Conservation (phyloP, 352 stramenopile genomes). For the Pythium biforme region DNA sequence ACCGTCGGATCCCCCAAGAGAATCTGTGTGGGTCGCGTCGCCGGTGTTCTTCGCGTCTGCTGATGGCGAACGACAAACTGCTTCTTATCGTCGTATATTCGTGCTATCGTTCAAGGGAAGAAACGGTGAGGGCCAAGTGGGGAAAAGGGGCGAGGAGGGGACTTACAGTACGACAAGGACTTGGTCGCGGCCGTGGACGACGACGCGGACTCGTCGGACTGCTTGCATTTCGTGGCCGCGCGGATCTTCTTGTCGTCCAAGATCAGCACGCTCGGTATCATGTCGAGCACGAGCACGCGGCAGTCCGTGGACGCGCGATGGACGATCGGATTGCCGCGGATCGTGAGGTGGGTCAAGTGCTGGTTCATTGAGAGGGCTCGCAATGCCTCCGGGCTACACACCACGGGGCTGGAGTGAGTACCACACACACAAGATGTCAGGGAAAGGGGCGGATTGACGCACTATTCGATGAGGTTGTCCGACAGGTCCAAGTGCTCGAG, state of each 20-base stretch:
- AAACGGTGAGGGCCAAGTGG: too few relatives aligned
- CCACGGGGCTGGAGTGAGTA: not conserved
- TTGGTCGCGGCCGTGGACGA: conserved; percentile 32
- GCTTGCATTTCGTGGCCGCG: conserved; percentile 42
- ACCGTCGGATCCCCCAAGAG: conserved; percentile 35
- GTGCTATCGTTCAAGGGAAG: conserved; percentile 32
- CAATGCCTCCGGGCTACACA: conserved; percentile 54
- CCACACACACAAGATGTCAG: not conserved
- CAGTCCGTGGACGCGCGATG: conserved; percentile 47
- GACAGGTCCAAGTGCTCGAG: conserved; percentile 70
- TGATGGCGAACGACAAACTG: conserved; percentile 67
- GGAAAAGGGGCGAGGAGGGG: not conserved
- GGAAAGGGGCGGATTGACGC: conserved; percentile 9
- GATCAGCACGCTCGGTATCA: conserved; percentile 71
- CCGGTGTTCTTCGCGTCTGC: conserved; percentile 38
- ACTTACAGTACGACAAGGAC: conserved; percentile 72
- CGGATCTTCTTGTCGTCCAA: conserved; percentile 79
- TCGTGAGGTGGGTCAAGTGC: conserved; percentile 61
- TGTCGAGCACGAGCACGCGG: conserved; percentile 66
- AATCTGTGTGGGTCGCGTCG: conserved; percentile 36
- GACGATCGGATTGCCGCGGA: conserved; percentile 68
- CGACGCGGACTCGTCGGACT: not conserved
- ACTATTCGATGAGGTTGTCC: conserved; percentile 79
- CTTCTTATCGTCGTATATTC: conserved; percentile 82
- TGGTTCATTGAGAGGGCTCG: conserved; percentile 63